A percentile compares a stretch with the other conserved stretches of the same genome.
phyloP scores from a whole-genome alignment of 257 asterid genomes.

The Solanum chiquidenum region DNA sequence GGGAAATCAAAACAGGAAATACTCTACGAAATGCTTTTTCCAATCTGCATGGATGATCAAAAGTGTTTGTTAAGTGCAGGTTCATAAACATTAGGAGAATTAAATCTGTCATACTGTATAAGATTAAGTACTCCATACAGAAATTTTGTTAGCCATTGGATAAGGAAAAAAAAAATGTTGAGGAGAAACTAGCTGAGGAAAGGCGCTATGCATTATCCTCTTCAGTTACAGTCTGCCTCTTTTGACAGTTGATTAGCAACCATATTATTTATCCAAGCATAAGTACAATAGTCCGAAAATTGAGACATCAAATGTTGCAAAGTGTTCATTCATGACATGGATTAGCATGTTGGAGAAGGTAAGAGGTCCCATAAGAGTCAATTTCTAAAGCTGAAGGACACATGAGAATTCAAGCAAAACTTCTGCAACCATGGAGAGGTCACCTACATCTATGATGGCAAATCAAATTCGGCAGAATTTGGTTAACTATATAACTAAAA shows the following conservation, averaged over 20 bases:
- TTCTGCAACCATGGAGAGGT: not conserved
- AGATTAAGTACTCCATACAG: not conserved
- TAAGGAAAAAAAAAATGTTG: not conserved
- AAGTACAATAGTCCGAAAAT: not conserved
- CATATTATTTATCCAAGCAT: not conserved
- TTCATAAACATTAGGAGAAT: not conserved
- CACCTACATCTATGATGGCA: not conserved
- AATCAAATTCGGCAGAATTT: not conserved
- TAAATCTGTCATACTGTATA: not conserved
- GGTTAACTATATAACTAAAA: not conserved
- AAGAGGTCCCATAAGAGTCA: not conserved
- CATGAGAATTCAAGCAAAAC: not conserved
- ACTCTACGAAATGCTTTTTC: slow-evolving; percentile 43
- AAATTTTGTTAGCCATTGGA: not conserved
- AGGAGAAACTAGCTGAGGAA: not conserved
- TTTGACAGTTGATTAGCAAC: not conserved
- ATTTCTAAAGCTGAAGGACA: not conserved
- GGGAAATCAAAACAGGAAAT: slow-evolving; percentile 55
- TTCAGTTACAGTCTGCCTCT: not conserved
- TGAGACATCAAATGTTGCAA: not conserved
- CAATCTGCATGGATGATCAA: slow-evolving; percentile 35
- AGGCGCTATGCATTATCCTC: not conserved
- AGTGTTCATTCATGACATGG: not conserved
- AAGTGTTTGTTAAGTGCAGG: not conserved
- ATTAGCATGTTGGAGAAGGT: not conserved